Base-by-base conservation (phyloP, 2,329 filamentous ascomycete species). In the Neofusicoccum sp. region DNA sequence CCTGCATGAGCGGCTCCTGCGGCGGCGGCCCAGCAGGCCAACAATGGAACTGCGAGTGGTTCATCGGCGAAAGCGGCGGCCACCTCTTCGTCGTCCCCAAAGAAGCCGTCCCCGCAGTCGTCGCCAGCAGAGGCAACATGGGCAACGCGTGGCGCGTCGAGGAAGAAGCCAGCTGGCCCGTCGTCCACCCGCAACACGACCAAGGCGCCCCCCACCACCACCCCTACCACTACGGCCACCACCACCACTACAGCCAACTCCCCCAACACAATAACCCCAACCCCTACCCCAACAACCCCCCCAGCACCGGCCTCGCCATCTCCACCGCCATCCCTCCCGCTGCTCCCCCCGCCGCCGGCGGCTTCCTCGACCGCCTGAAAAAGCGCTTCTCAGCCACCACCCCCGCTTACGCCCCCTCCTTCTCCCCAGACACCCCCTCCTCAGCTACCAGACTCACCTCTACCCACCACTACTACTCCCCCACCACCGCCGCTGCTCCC, bases 11-110 rank as follows among this genome's bases (percentile, higher is more conserved):
- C 33, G 61, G 61, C 34, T 41, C 48, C 31, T 62, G 59, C 48
- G 59, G 59, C 6, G 59, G 47, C 22, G 59, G 59, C 1, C 59
- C 59, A 2, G 48, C 48, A 12, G 59, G 59, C 29, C 47, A 5
- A 29, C 59, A 62, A 31, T 62, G 59, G 59, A 29, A 34, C 8
- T 34, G 47, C 39, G 48, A 62, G n/a, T 62, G 59, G 59, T 62
- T 34, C 48, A 36, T 62, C 39, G 59, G 59, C 39, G 59, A 62
- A 31, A 62, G 47, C 39, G 59, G 59, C 6, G 59, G 59, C 29
- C 59, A 62, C 39, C 37, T 62, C 11, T 62, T 62, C 59, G 37
- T 62, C 14, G 37, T 62, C 11, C 59, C 59, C 11, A 50, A 52
- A 16, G 59, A 62, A 16, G 59, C 47, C n/a, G 39, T 62, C 1